A percentile compares a stretch with the other conserved stretches of the same genome.
phyloP scores from a whole-genome alignment of 805 yeast species.

The Trichomonascus vanleenenianus region DNA sequence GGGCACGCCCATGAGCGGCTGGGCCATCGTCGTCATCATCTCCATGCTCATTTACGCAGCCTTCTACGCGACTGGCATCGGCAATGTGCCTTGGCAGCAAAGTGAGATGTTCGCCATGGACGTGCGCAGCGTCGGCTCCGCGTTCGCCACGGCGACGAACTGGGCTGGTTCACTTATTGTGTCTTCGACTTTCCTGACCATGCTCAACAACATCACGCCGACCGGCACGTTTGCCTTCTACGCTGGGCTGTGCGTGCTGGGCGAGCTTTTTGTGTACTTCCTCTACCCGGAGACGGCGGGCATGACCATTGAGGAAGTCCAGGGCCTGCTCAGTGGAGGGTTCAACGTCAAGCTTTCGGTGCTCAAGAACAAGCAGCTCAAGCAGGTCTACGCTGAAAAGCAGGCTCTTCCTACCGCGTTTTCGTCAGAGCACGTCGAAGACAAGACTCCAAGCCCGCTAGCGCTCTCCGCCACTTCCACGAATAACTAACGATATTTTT shows the following conservation, averaged over 20 bases:
- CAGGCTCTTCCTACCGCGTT: neutral
- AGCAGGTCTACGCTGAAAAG: conserved; percentile 8
- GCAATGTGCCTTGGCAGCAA: conserved; percentile 98
- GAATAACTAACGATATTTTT: too few species aligned
- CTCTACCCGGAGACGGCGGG: conserved; percentile 91
- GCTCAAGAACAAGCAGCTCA: conserved; percentile 43
- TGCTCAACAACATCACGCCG: conserved; percentile 89
- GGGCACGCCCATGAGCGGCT: conserved; percentile 49
- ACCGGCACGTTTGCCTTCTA: conserved; percentile 90
- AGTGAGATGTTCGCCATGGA: conserved; percentile 90
- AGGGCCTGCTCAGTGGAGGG: conserved; percentile 70
- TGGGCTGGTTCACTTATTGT: conserved; percentile 94
- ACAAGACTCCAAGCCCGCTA: too few species aligned
- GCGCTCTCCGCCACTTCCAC: too few species aligned
- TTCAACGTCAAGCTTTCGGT: conserved; percentile 70
- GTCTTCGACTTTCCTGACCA: conserved; percentile 86
- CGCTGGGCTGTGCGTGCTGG: conserved; percentile 68
- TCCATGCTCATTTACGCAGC: conserved; percentile 86
- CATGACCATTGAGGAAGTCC: conserved; percentile 86
- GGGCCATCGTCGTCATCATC: conserved; percentile 84
- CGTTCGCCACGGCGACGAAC: conserved; percentile 85
- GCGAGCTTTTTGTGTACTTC: conserved; percentile 69
- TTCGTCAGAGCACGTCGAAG: neutral
- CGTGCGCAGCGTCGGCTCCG: conserved; percentile 87
- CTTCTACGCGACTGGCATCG: conserved; percentile 87